A percentile compares a stretch with the other conserved stretches of the same genome.
phyloP scores from a whole-genome alignment of 331 rosid species.

The Quercus tomentella region DNA sequence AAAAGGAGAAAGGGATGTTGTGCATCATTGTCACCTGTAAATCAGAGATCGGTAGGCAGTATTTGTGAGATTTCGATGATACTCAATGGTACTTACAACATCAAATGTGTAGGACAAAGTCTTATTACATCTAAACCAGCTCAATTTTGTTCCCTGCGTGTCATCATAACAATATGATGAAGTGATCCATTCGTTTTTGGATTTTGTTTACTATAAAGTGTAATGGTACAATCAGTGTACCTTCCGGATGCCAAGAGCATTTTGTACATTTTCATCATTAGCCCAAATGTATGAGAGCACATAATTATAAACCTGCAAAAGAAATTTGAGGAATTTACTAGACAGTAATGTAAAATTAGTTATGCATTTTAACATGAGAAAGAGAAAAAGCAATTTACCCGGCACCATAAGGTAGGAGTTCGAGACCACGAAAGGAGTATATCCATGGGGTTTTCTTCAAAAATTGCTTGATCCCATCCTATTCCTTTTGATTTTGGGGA shows the following conservation, averaged over 20 bases:
- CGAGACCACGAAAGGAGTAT: not conserved
- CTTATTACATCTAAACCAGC: constrained; percentile 8
- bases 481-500: not conserved
- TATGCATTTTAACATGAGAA: not conserved
- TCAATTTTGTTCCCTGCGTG: not conserved
- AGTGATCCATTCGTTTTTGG: not conserved
- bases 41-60: not conserved
- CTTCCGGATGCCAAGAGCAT: constrained; percentile 10
- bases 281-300: constrained; percentile 15
- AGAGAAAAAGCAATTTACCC: not conserved
- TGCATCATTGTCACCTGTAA: constrained; percentile 4
- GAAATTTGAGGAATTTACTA: no score
- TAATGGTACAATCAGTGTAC: not conserved
- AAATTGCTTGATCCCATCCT: not conserved
- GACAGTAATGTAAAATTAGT: not conserved
- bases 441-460: constrained; percentile 1
- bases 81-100: not conserved
- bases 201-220: not conserved
- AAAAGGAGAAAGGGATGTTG: not conserved
- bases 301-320: not conserved
- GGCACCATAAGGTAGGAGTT: constrained; percentile 3
- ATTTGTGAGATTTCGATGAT: not conserved
- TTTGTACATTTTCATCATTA: constrained; percentile 6
- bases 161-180: not conserved
- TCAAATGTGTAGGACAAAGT: not conserved